Evolutionary conservation across 768 basidiomycete genomes (phyloP), one percentile per base, ranked within the genome.

Genomic region (Tremella fuciformis): DNA sequence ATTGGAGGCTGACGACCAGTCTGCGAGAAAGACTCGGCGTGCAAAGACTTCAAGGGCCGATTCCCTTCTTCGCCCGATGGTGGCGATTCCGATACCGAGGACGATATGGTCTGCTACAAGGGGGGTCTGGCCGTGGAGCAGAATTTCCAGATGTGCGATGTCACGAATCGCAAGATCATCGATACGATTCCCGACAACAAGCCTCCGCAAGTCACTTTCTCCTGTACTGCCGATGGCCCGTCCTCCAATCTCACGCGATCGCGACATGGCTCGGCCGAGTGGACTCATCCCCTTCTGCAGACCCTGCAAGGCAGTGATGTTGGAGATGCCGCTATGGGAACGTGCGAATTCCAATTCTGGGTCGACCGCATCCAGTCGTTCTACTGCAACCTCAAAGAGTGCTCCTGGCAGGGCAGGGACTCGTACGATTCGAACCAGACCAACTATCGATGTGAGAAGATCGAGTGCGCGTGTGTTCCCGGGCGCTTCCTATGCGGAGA

Each of bases 291-390:
- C 19, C 65, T 65, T 11, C 55, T 62, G 25, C 58, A 64, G 8
- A 57, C 63, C 4, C 64, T 55, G 15, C 60, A 50, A 19, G 56
- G 42, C 0, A 42, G 53, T 4, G 24, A 22, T 2, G 16, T 50
- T 13, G 55, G 53, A 15, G 85, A 89, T 58, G 82, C 79, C 18
- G 59, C 73, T 1, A 79, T 81, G 13, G 78, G 79, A 3, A 84
- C 84, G 0, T 99, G 96, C 74, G 84, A 85, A 21, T 99, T 99
- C 82, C 93, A 99, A 77, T 99, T 99, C 80, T 99, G 96, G 96
- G 90, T 91, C 8, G 91, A 88, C 6, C 82, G 88, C 67, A 83
- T 91, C 56, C 94, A 99, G 75, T 93, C 91, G 0, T 98, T 99
- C 78, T 97, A 96, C 78, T 99, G 96, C 77, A 84, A 84, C 9